A percentile compares a stretch with the other conserved stretches of the same genome.
Evolutionary conservation across 208 protist species (phyloP).

Genomic region (Trypanosoma cruzi): DNA sequence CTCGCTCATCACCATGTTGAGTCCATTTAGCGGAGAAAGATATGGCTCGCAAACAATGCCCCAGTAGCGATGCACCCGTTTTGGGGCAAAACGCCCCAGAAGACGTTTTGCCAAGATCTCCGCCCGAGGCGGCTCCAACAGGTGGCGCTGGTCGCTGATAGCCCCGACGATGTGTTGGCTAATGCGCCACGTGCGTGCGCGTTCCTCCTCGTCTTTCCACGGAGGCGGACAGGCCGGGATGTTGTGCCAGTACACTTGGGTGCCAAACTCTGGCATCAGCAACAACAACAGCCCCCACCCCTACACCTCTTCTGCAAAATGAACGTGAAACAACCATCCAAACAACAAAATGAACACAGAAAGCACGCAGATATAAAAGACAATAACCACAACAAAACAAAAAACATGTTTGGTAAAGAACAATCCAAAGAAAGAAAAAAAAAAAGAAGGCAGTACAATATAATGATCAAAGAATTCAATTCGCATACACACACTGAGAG

Average conservation of each 20-base stretch:
- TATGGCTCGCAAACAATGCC: conserved; percentile 54
- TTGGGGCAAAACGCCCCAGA: neutral
- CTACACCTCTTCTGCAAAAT: neutral
- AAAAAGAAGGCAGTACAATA: neutral
- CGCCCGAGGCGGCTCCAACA: conserved; percentile 5
- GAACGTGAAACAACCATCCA: neutral
- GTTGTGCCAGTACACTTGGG: conserved; percentile 39
- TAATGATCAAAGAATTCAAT: neutral
- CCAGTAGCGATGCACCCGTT: conserved; percentile 18
- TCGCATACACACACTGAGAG: neutral
- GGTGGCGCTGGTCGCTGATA: conserved; percentile 8
- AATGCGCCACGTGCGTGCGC: conserved; percentile 5
- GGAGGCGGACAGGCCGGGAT: conserved; percentile 17
- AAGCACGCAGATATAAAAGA: neutral
- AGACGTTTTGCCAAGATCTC: neutral
- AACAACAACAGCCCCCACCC: neutral
- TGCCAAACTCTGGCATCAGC: conserved; percentile 26
- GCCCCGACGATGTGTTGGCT: neutral
- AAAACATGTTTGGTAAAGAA: neutral
- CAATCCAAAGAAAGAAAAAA: neutral
- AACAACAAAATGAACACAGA: conserved; percentile 6
- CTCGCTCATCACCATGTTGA: conserved; percentile 63
- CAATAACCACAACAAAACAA: neutral
- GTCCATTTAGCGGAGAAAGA: conserved; percentile 48
- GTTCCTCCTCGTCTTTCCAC: conserved; percentile 18